phyloP scores from a whole-genome alignment of 83 land plant species.

The Thuja plicata region DNA sequence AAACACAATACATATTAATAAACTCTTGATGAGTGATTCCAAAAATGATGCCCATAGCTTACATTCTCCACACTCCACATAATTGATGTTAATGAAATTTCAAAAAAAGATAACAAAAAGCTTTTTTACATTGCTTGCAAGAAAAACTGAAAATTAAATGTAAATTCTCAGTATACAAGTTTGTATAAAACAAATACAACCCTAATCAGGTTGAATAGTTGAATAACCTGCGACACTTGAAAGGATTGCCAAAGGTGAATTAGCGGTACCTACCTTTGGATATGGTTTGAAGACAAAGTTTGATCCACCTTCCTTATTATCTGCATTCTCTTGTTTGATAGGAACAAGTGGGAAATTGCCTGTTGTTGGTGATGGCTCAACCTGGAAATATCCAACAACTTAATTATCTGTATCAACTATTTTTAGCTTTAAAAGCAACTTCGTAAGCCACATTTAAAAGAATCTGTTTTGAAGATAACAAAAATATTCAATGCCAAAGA shows the following conservation, averaged over 20 bases:
- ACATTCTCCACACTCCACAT: neutral
- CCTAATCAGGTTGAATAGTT: neutral
- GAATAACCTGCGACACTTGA: neutral
- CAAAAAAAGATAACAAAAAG: neutral
- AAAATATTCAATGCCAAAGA: neutral
- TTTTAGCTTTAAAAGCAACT: neutral
- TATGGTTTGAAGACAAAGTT: slow-evolving; percentile 6
- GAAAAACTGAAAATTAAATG: neutral
- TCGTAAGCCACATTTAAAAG: neutral
- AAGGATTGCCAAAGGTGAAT: neutral
- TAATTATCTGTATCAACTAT: neutral
- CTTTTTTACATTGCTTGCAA: neutral
- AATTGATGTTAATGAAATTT: neutral
- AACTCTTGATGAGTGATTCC: neutral
- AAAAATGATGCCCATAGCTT: neutral
- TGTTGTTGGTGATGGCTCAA: slow-evolving; percentile 18
- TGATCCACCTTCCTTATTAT: slow-evolving; percentile 3
- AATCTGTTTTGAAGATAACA: neutral
- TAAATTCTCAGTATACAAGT: neutral
- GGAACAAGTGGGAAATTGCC: slow-evolving; percentile 15
- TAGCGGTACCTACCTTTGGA: slow-evolving; percentile 2
- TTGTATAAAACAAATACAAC: neutral
- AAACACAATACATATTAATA: neutral
- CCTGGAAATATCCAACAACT: neutral
- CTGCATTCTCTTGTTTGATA: slow-evolving; percentile 14